These are phyloP conservation scores for Tetrapisispora namnaoensis DNA, from an alignment of 805 yeast genomes.

Conservation along the genomic window DNA sequence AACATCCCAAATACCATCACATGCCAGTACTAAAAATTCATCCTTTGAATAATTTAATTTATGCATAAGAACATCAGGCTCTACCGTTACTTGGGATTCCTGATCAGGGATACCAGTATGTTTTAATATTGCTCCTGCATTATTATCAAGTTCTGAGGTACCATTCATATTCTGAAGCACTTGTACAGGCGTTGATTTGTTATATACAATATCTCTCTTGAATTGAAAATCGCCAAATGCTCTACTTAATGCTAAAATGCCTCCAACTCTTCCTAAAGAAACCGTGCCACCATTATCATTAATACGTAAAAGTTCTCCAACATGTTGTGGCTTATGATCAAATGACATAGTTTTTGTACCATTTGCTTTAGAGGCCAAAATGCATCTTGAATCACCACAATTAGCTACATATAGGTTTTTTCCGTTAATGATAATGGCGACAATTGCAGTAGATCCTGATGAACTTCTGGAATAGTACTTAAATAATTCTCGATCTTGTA, in stretches of 20 bases:
- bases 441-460: conserved; percentile 46
- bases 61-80: conserved; percentile 64
- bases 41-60: conserved; percentile 35
- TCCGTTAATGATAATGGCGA: conserved; percentile 36
- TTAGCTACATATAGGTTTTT: conserved; percentile 49
- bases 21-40: conserved; percentile 64
- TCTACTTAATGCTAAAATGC: conserved; percentile 84
- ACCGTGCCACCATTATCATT: conserved; percentile 92
- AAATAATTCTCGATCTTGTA: conserved; percentile 38
- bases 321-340: conserved; percentile 91
- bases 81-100: conserved; percentile 71
- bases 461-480: conserved; percentile 31
- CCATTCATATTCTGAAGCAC: background rate
- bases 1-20: conserved; percentile 81
- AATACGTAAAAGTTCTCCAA: conserved; percentile 86
- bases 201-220: conserved; percentile 28
- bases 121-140: conserved; percentile 9
- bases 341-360: conserved; percentile 58
- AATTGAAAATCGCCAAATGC: conserved; percentile 75
- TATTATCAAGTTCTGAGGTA: too few species aligned
- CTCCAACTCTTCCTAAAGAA: conserved; percentile 88
- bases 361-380: conserved; percentile 37
- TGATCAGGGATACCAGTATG: conserved; percentile 36
- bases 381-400: conserved; percentile 68
- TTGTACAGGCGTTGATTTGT: background rate